A percentile compares a stretch with the other conserved stretches of the same genome.
Evolutionary conservation across 768 basidiomycete genomes (phyloP).

Genomic region (Bullera alba): DNA sequence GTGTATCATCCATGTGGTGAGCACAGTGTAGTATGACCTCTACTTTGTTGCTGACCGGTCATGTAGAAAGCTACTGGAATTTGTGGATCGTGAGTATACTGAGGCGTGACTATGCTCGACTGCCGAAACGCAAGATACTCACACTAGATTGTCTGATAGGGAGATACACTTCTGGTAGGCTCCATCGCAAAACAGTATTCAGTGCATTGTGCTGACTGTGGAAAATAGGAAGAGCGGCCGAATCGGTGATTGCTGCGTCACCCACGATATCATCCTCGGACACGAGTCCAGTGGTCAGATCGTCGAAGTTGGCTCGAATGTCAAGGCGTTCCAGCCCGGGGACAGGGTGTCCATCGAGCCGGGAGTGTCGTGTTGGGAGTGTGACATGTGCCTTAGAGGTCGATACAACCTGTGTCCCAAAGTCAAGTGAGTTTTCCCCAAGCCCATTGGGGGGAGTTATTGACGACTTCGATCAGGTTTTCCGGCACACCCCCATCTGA

Average conservation of each 20-base stretch:
- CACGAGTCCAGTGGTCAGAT: conserved; percentile 30
- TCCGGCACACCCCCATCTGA: conserved; percentile 28
- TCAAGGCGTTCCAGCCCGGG: conserved; percentile 17
- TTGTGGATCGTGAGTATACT: conserved; percentile 23
- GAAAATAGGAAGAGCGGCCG: conserved; percentile 18
- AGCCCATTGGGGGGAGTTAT: background rate
- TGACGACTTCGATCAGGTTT: conserved; percentile 7
- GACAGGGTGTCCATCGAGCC: conserved; percentile 35
- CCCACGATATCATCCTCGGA: conserved; percentile 27
- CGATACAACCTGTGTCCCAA: conserved; percentile 28
- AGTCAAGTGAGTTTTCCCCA: conserved; percentile 18
- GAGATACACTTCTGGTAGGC: conserved; percentile 24
- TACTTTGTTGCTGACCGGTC: background rate
- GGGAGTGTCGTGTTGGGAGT: conserved; percentile 25
- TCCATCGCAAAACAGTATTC: too few relatives aligned
- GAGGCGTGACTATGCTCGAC: background rate
- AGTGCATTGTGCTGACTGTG: too few relatives aligned
- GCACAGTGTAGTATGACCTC: background rate
- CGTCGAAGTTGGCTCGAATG: conserved; percentile 19
- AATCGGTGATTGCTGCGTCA: conserved; percentile 29
- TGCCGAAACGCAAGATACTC: background rate
- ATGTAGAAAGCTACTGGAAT: conserved; percentile 22
- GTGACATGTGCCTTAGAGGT: conserved; percentile 22
- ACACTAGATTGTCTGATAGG: background rate
- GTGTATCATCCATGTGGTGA: conserved; percentile 25